Evolutionary conservation across 2,329 filamentous ascomycete species (phyloP), one percentile per base, ranked within the genome.

Genomic region (Lojkania enalia): DNA sequence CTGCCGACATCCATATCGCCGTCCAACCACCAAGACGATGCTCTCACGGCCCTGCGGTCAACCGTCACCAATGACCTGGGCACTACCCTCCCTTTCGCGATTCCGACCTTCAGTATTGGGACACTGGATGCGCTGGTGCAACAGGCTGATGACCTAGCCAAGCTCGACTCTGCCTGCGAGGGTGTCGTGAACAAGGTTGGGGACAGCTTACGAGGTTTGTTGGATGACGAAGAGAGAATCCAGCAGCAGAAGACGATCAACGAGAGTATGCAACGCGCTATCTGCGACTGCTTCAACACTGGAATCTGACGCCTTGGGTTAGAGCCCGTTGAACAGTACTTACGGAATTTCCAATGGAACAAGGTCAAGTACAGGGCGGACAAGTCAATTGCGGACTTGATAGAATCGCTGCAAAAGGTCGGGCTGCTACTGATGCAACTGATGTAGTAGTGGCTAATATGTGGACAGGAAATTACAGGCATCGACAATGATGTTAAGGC

Each of bases 101-200:
- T 97, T 52, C 94, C 94, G 15, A 86, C 90, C 55, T 96, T 99
- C 81, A 99, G 97, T 77, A 95, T 99, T 69, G 94, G 94, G 46
- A 96, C 94, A 0, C 80, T 99, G 27, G 94, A 99, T 74, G 90
- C 88, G 29, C 79, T 99, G 46, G 90, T 99, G 33, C 89, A 96
- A 74, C 92, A 99, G 72, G 94, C 94, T 44, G 94, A 99, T 66
- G 94, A 97, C 65, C 78, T 99, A 42, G 81, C 85, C 47, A 97
- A 96, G 82, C 84, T 97, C 39, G 89, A 95, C 57, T 71, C 79
- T 25, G 80, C 82, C 25, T 96, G 90, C 69, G 83, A 91, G 71
- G 82, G 79, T 41, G 89, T 96, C 5, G 91, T 95, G 29, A 80
- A 79, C 58, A 97, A 96, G 75, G 88, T 97, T 27, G 85, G 84